Evolutionary conservation across 768 basidiomycete genomes (phyloP).

Genomic region (Baorangia bicolor): DNA sequence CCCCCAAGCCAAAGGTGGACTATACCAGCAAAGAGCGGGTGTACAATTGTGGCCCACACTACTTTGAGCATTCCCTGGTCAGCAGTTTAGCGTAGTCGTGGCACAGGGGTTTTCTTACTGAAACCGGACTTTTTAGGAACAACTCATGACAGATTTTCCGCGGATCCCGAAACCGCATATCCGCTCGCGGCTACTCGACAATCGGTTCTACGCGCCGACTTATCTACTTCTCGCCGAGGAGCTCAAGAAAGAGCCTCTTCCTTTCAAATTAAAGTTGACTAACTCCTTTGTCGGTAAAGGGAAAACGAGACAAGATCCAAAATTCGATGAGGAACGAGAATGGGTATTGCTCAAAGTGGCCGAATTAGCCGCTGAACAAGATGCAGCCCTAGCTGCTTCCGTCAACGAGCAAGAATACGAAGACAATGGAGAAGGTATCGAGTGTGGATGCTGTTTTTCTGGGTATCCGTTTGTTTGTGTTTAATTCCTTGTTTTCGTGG

Average conservation of each 20-base stretch:
- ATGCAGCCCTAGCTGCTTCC: slow-evolving; percentile 33
- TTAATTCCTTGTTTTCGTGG: not conserved
- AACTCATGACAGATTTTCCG: slow-evolving; percentile 58
- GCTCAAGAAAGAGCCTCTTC: slow-evolving; percentile 27
- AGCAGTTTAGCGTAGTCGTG: slow-evolving; percentile 4
- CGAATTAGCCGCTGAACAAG: slow-evolving; percentile 26
- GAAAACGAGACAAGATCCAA: slow-evolving; percentile 40
- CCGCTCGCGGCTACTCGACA: slow-evolving; percentile 37
- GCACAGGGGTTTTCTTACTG: not conserved
- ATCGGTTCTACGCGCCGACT: slow-evolving; percentile 64
- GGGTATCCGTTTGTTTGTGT: slow-evolving; percentile 65
- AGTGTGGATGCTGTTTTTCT: slow-evolving; percentile 87
- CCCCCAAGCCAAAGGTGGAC: slow-evolving; percentile 50
- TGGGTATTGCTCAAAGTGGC: slow-evolving; percentile 46
- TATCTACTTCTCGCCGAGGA: slow-evolving; percentile 50
- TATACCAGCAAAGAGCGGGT: slow-evolving; percentile 49
- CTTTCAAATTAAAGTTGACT: slow-evolving; percentile 39
- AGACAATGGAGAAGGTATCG: slow-evolving; percentile 61
- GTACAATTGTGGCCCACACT: slow-evolving; percentile 42
- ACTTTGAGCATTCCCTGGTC: slow-evolving; percentile 55
- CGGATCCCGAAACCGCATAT: slow-evolving; percentile 55
- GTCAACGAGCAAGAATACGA: slow-evolving; percentile 42
- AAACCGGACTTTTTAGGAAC: slow-evolving; percentile 35
- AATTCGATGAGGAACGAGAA: slow-evolving; percentile 42
- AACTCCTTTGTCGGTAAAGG: slow-evolving; percentile 41